Base-by-base conservation (phyloP, 805 yeast species). In the Candida pseudoglaebosa region DNA sequence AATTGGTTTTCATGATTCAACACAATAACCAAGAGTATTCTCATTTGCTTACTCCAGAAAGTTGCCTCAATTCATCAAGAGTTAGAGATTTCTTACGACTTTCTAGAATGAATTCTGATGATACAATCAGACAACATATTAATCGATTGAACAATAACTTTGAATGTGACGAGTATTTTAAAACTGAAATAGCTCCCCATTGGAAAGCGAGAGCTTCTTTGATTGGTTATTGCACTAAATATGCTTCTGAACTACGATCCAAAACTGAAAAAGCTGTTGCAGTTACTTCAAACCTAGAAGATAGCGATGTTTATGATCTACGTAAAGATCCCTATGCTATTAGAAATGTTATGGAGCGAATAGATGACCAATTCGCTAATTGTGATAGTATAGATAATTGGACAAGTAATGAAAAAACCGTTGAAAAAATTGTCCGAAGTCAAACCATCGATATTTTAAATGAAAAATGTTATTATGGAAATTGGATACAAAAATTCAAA, bases 101-200 rank as follows among this genome's bases (percentile, higher is more conserved):
- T n/a, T 67, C 72, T 4, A 43, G 74, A 26, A 43, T 58, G 9
- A 62, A 65, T 17, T 54, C 68, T n/a, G 74, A 68, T 46, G 74
- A 68, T 44, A 49, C 63, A 15, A 54, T 68, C 24, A 49, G 52
- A 13, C 65, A 62, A 31, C 73, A 67, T 44, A 47, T 68, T 35
- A 66, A 67, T 46, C 68, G 57, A 37, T 32, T 36, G 2, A 16
- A 40, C 7, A 34, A 41, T 4, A 35, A 44, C 6, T 40, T 37
- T 2, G 45, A 50, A 5, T 68, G 73, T 44, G 57, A 51, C 34
- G 37, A 33, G 4, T 67, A 56, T 46, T 67, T 61, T 44, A 36
- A 36, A 9, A 36, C 41, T 9, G 45, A 43, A 2, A 56, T 68
- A 14, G 48, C 53, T 4, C 68, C 71, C 1, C 63, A 63, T 43